These are phyloP conservation scores for Pseudoperonospora humuli DNA, from an alignment of 352 stramenopile genomes.

Conservation along the genomic window DNA sequence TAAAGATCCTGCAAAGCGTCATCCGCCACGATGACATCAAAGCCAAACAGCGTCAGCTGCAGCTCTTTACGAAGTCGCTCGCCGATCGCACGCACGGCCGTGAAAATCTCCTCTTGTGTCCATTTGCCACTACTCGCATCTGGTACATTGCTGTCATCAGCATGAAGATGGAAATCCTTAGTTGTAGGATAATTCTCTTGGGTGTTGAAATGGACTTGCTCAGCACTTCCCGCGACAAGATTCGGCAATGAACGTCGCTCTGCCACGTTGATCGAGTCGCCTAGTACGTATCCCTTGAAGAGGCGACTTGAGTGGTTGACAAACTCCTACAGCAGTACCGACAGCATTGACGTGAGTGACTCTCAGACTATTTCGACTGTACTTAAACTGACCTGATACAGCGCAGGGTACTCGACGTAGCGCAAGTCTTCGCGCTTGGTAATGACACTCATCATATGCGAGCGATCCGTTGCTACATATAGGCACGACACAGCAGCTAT, in stretches of 20 bases:
- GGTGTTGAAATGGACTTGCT: constrained; percentile 74
- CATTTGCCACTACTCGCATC: constrained; percentile 1
- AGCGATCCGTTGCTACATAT: constrained; percentile 60
- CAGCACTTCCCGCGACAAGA: constrained; percentile 33
- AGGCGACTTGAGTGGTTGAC: constrained; percentile 72
- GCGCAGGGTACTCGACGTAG: constrained; percentile 40
- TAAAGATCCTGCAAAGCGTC: constrained; percentile 37
- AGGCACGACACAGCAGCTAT: neutral
- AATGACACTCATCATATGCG: constrained; percentile 80
- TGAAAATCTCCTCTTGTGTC: constrained; percentile 49
- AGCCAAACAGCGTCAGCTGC: constrained; percentile 71
- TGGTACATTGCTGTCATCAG: constrained; percentile 1
- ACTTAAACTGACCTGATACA: constrained; percentile 71
- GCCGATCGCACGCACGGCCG: constrained; percentile 49
- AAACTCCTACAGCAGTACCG: constrained; percentile 47
- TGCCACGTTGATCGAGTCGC: constrained; percentile 63
- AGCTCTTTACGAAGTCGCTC: constrained; percentile 52
- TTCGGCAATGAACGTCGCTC: constrained; percentile 74
- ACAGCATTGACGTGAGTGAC: neutral
- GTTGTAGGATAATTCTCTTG: constrained; percentile 67
- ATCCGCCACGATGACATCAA: constrained; percentile 77
- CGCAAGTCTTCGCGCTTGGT: constrained; percentile 53
- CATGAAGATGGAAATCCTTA: constrained; percentile 45
- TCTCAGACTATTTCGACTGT: neutral
- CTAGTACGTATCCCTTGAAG: constrained; percentile 82